Evolutionary conservation across 2,329 filamentous ascomycete genomes (phyloP), one percentile per base, ranked within the genome.

Genomic region (Fusarium lateritium): DNA sequence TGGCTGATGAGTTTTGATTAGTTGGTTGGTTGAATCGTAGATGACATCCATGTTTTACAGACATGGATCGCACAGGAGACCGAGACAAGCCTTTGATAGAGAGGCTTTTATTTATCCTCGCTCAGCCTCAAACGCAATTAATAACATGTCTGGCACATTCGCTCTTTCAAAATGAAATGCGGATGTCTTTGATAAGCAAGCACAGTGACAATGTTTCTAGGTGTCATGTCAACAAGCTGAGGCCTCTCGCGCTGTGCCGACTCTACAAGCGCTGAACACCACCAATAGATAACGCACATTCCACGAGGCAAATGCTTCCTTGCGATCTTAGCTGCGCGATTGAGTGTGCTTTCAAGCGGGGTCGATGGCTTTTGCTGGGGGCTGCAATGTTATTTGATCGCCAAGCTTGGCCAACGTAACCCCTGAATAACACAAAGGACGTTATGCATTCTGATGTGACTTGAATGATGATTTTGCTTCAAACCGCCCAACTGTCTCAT

Each of bases 301-400:
- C 65, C 65, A 67, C 61, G 47, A 66, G 56, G 49, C 43, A 57
- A 65, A 69, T 62, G 51, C 42, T 54, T 66, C 46, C 52, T 56
- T 47, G 65, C 52, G 56, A 69, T 69, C 66, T 69, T 56, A 50
- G 56, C 46, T 65, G 55, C 31, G 52, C 51, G 55, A 66, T 69
- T 56, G 60, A 63, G 52, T 61, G 61, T 56, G 65, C 56, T 40
- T 65, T 53, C 36, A 62, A 53, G 65, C 65, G 66, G 66, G 65
- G 66, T 67, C 44, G 42, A 66, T 52, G 52, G 33, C 52, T 47
- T 52, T 43, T 44, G 56, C 44, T 50, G 56, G 50, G 54, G 51
- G 45, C 40, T 38, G 62, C 28, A 59, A 52, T 65, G 45, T 65
- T 65, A 52, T 65, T 58, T 38, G 51, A 49, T 52, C 52, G 45